Evolutionary conservation across 2,329 filamentous ascomycete genomes (phyloP).

Genomic region (Hymenotorrendiella dingleyae): DNA sequence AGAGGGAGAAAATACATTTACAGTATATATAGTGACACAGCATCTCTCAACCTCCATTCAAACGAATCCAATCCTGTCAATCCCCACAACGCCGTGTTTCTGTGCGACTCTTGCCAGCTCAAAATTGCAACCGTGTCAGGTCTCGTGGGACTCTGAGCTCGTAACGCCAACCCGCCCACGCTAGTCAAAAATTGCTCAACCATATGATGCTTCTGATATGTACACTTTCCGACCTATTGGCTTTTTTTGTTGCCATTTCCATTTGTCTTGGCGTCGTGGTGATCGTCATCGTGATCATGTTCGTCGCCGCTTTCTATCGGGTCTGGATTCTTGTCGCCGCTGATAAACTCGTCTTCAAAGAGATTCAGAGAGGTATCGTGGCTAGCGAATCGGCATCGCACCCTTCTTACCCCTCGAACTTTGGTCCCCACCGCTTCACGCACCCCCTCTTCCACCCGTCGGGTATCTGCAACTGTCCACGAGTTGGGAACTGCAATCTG

Average conservation of each 20-base stretch:
- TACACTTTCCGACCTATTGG: slow-evolving; percentile 20
- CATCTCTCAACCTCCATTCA: neutral
- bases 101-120: slow-evolving; percentile 12
- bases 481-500: slow-evolving; percentile 72
- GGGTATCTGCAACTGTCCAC: slow-evolving; percentile 69
- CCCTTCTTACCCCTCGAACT: slow-evolving; percentile 75
- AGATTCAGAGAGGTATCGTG: slow-evolving; percentile 51
- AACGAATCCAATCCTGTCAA: slow-evolving; percentile 13
- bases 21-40: too few species aligned
- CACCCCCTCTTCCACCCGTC: slow-evolving; percentile 66
- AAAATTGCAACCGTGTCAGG: slow-evolving; percentile 2
- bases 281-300: slow-evolving; percentile 37
- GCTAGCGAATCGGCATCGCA: slow-evolving; percentile 78
- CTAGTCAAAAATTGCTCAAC: neutral
- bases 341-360: slow-evolving; percentile 75
- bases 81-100: slow-evolving; percentile 2
- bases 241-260: slow-evolving; percentile 23
- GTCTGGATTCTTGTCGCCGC: slow-evolving; percentile 56
- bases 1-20: too few species aligned
- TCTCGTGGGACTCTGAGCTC: neutral
- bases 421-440: slow-evolving; percentile 67
- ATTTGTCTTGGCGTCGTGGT: slow-evolving; percentile 27
- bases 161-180: slow-evolving; percentile 2
- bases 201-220: slow-evolving; percentile 10
- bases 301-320: slow-evolving; percentile 48